Evolutionary conservation across 768 basidiomycete genomes (phyloP).

Genomic region (Russula compacta): DNA sequence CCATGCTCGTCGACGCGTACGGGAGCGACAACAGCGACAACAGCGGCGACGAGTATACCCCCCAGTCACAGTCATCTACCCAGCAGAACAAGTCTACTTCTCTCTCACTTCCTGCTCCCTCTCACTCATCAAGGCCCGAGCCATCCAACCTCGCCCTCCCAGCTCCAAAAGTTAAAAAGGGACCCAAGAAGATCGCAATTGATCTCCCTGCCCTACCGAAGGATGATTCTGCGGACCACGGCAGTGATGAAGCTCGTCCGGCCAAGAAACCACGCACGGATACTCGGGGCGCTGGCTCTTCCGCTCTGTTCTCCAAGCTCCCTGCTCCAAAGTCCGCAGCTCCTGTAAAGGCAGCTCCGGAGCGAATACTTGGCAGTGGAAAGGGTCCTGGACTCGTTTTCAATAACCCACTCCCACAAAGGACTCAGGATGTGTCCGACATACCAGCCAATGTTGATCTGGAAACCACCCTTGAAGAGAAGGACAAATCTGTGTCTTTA

Average conservation of each 20-base stretch:
- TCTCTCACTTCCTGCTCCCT: constrained; percentile 31
- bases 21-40: constrained; percentile 50
- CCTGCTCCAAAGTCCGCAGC: constrained; percentile 59
- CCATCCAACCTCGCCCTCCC: constrained; percentile 26
- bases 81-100: constrained; percentile 26
- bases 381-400: constrained; percentile 55
- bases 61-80: constrained; percentile 21
- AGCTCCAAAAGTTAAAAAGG: constrained; percentile 39
- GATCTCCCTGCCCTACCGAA: constrained; percentile 41
- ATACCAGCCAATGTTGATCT: neutral
- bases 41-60: constrained; percentile 37
- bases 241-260: constrained; percentile 35
- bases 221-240: constrained; percentile 32
- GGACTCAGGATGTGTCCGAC: neutral
- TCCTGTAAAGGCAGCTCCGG: constrained; percentile 34
- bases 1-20: constrained; percentile 71
- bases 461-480: neutral
- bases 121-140: constrained; percentile 19
- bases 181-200: constrained; percentile 54
- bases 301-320: constrained; percentile 62
- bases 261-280: constrained; percentile 50
- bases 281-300: constrained; percentile 45
- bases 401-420: constrained; percentile 25
- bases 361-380: constrained; percentile 58
- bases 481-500: constrained; percentile 26